Evolutionary conservation across 495 filamentous ascomycete genomes (phyloP).

Genomic region (Penicillium turbatum): DNA sequence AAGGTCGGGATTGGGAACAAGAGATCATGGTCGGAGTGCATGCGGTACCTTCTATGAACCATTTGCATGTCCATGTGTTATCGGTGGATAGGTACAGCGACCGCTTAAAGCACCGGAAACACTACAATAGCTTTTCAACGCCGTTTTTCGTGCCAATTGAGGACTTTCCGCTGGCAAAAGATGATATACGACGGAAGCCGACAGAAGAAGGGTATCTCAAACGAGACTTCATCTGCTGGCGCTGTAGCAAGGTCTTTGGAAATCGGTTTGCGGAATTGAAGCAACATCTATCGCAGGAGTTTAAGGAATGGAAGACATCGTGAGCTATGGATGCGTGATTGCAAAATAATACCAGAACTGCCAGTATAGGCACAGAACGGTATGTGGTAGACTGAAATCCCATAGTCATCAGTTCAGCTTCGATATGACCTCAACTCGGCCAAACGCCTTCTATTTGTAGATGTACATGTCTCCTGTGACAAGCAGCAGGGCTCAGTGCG

Average conservation of each 20-base stretch:
- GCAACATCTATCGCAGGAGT: conserved; percentile 75
- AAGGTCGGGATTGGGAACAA: conserved; percentile 71
- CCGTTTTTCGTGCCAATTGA: conserved; percentile 80
- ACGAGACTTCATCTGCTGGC: conserved; percentile 73
- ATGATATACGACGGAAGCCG: conserved; percentile 57
- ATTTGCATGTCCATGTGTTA: conserved; percentile 88
- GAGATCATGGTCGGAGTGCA: conserved; percentile 79
- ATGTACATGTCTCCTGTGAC: conserved; percentile 33
- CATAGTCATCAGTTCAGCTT: conserved; percentile 3
- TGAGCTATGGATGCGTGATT: conserved; percentile 29
- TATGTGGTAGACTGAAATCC: conserved; percentile 10
- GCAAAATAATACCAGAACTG: conserved; percentile 10
- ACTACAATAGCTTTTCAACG: conserved; percentile 90
- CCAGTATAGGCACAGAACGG: conserved; percentile 8
- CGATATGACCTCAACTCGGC: conserved; percentile 3
- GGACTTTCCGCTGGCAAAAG: conserved; percentile 67
- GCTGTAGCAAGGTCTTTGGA: conserved; percentile 71
- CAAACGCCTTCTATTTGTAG: conserved; percentile 17
- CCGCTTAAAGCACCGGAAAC: conserved; percentile 71
- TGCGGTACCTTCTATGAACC: conserved; percentile 84
- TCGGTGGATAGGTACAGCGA: conserved; percentile 67
- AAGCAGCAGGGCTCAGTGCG: conserved; percentile 16
- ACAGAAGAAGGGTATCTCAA: conserved; percentile 53
- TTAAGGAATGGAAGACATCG: conserved; percentile 72
- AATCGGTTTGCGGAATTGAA: conserved; percentile 70